These are phyloP conservation scores for Aquilaria agallochum DNA, from an alignment of 441 rosid genomes.

Conservation along the genomic window DNA sequence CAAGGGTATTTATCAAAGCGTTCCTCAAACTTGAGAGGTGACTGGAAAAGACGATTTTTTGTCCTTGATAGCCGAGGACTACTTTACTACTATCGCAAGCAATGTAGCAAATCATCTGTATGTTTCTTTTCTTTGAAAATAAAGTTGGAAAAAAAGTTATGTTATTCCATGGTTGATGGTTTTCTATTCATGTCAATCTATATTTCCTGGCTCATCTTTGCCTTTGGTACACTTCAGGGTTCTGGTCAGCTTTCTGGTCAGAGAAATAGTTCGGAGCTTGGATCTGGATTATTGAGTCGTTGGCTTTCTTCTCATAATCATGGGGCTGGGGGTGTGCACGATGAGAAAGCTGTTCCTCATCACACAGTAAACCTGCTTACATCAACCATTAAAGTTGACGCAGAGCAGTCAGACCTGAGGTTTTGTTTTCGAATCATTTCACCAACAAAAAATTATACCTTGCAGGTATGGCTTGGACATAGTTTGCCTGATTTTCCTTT, in stretches of 20 bases:
- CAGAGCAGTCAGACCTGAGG: constrained; percentile 96
- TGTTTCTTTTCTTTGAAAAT: constrained; percentile 27
- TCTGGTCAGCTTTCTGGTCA: constrained; percentile 83
- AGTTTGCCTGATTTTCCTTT: constrained; percentile 17
- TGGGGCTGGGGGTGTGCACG: constrained; percentile 97
- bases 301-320: constrained; percentile 94
- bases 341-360: constrained; percentile 98
- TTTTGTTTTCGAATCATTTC: constrained; percentile 99
- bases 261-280: constrained; percentile 95
- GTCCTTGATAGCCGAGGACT: constrained; percentile 99
- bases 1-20: constrained; percentile 99
- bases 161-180: constrained; percentile 5
- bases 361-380: constrained; percentile 99
- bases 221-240: constrained; percentile 38
- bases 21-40: constrained; percentile 94
- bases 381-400: constrained; percentile 93
- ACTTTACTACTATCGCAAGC: constrained; percentile 97
- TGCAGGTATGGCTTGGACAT: constrained; percentile 70
- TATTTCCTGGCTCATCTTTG: constrained; percentile 8
- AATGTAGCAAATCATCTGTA: constrained; percentile 84
- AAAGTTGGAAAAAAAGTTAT: constrained; percentile 1
- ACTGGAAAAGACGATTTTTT: constrained; percentile 99
- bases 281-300: constrained; percentile 93
- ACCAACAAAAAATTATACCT: constrained; percentile 93
- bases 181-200: constrained; percentile 5